Conservation (phyloP, 2,329 filamentous ascomycete genomes). For the Alternaria sp. region DNA sequence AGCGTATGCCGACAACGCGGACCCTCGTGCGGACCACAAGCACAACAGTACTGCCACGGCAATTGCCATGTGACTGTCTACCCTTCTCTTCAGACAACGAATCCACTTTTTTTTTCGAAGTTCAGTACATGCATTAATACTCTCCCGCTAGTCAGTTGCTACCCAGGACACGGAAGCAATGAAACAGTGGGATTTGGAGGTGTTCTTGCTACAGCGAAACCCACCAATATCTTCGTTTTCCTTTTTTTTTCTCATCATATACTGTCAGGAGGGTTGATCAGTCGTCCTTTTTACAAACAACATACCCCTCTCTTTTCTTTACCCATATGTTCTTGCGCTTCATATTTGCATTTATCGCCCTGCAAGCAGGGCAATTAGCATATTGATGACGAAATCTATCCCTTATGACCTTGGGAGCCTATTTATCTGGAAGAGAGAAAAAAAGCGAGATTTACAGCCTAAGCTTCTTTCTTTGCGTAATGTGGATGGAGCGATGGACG, state of each 20-base stretch:
- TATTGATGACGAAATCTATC: constrained; percentile 6
- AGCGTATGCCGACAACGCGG: constrained; percentile 43
- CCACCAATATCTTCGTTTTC: background rate
- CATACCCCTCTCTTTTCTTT: constrained; percentile 15
- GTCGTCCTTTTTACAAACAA: constrained; percentile 7
- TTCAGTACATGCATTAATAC: constrained; percentile 13
- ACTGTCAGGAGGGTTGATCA: constrained; percentile 5
- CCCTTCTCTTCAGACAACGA: background rate
- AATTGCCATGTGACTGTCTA: constrained; percentile 9
- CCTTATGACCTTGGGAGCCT: background rate
- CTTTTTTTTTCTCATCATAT: background rate
- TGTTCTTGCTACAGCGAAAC: background rate
- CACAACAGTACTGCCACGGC: constrained; percentile 19
- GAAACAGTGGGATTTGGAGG: background rate
- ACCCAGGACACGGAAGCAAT: background rate
- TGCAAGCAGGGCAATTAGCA: background rate
- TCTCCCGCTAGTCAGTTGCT: background rate
- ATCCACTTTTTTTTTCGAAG: background rate
- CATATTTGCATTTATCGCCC: background rate
- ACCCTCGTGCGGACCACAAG: constrained; percentile 16
- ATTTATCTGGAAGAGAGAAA: background rate
- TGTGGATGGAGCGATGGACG: background rate
- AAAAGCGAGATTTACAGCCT: constrained; percentile 1
- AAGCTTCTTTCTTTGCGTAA: constrained; percentile 2
- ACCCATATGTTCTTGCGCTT: background rate